phyloP scores from a whole-genome alignment of 192 early-diverging fungal species.

The Funneliformis geosporum region DNA sequence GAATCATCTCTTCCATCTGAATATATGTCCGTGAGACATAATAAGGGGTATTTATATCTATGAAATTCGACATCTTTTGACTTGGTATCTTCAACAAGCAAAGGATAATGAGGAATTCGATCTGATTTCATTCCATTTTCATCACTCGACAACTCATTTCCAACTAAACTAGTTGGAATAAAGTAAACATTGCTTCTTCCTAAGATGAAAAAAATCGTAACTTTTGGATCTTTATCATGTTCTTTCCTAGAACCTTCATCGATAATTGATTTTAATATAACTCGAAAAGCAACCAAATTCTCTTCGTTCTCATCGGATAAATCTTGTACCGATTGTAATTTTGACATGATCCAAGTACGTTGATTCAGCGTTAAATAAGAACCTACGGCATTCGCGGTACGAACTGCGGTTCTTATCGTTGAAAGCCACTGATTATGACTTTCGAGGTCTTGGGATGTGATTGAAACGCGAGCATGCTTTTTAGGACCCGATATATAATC shows the following conservation, averaged over 20 bases:
- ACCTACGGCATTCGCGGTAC: background rate
- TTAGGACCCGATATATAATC: conserved; percentile 8
- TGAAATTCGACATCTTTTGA: conserved; percentile 10
- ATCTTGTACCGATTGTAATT: conserved; percentile 3
- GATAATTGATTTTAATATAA: conserved; percentile 2
- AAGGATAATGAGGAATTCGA: background rate
- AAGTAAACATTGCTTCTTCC: conserved; percentile 25
- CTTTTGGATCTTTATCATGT: background rate
- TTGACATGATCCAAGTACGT: background rate
- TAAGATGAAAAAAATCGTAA: conserved; percentile 12
- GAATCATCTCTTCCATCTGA: conserved; percentile 1
- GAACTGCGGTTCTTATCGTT: background rate
- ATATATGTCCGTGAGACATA: background rate
- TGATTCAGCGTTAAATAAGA: background rate
- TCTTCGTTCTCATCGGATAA: conserved; percentile 10
- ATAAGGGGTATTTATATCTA: conserved; percentile 26
- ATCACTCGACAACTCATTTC: background rate
- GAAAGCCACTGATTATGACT: conserved; percentile 1
- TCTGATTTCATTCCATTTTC: no score
- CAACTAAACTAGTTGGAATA: background rate
- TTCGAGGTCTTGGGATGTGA: background rate
- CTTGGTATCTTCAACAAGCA: background rate
- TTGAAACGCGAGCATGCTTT: background rate
- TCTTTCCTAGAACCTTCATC: background rate
- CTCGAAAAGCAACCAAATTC: background rate